These are phyloP conservation scores for Podospora pseudopauciseta DNA, from an alignment of 495 filamentous ascomycete genomes.

Conservation along the genomic window DNA sequence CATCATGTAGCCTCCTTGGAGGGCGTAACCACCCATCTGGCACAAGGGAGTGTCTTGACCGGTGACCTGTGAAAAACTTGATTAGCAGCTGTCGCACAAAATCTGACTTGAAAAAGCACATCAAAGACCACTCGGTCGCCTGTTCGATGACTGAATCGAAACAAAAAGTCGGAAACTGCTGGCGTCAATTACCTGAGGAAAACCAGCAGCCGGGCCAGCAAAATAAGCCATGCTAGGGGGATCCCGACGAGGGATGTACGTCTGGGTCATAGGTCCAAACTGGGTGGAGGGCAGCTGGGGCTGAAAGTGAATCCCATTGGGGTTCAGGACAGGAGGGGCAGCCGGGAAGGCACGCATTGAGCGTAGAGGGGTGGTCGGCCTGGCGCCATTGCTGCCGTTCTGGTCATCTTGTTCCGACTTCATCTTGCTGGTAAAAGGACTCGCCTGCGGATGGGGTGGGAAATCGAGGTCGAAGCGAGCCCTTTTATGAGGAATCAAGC, in stretches of 20 bases:
- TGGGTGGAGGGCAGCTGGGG: conserved; percentile 47
- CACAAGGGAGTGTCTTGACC: background rate
- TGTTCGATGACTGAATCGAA: background rate
- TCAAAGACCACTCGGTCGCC: background rate
- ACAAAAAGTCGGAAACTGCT: background rate
- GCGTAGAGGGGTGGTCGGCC: conserved; percentile 12
- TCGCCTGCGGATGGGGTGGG: no score
- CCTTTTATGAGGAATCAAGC: no score
- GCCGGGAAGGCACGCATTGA: conserved; percentile 10
- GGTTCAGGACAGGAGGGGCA: conserved; percentile 14
- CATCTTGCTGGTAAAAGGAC: background rate
- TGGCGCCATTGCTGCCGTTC: background rate
- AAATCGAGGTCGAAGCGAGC: no score
- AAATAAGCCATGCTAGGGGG: background rate
- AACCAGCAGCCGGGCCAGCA: background rate
- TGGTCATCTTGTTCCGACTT: background rate
- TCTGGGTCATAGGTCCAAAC: conserved; percentile 41
- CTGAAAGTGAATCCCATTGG: conserved; percentile 39
- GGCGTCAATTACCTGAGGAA: background rate
- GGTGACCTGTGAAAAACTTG: background rate
- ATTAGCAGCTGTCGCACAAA: background rate
- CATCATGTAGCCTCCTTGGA: conserved; percentile 9
- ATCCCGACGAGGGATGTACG: conserved; percentile 46
- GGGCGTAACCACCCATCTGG: conserved; percentile 11
- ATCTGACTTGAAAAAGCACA: background rate